Conservation (phyloP, 164 flowering plant genomes). For the Aristolochia fimbriata region DNA sequence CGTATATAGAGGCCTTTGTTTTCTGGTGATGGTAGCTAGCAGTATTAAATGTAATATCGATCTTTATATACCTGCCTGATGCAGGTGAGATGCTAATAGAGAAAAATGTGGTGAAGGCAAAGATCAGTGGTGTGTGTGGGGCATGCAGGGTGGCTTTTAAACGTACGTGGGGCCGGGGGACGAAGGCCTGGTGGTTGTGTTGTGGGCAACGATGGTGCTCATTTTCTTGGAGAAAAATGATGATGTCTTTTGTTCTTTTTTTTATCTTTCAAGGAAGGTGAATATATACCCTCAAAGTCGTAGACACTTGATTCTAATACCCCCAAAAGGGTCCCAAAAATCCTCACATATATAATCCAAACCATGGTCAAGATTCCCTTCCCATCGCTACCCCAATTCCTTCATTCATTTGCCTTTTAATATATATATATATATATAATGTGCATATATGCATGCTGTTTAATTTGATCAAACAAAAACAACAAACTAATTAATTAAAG, state of each 20-base stretch:
- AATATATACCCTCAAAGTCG: slow-evolving; percentile 3
- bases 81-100: background rate
- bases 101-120: slow-evolving; percentile 3
- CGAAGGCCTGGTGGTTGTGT: background rate
- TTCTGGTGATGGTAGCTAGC: no score
- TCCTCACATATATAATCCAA: background rate
- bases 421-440: no score
- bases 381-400: no score
- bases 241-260: slow-evolving; percentile 11
- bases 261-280: background rate
- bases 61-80: background rate
- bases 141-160: background rate
- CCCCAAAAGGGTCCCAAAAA: background rate
- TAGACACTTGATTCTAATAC: slow-evolving; percentile 1
- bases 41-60: no score
- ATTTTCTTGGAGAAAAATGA: slow-evolving; percentile 15
- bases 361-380: background rate
- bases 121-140: slow-evolving; percentile 6
- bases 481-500: no score
- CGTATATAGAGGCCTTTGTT: no score
- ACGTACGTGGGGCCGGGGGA: background rate
- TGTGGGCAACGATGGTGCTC: slow-evolving; percentile 6
- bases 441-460: no score
- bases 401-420: no score
- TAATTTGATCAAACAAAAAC: no score